Evolutionary conservation across 768 basidiomycete species (phyloP).

Genomic region (Exidia glandulosa): DNA sequence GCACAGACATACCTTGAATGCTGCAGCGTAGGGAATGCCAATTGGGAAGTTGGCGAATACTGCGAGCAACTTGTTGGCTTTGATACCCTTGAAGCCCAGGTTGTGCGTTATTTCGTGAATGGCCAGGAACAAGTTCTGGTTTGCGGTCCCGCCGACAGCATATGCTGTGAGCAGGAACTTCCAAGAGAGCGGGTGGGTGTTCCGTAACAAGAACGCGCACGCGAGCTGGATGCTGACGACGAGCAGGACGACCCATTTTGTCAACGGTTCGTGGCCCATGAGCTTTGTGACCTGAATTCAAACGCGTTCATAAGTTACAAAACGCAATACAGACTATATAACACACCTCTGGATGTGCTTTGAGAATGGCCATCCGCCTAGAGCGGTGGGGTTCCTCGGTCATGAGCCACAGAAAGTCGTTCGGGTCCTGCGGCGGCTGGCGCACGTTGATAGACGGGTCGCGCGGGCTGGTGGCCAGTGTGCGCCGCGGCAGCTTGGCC

Average conservation of each 20-base stretch:
- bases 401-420: conserved; percentile 93
- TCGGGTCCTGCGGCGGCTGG: conserved; percentile 54
- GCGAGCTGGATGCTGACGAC: conserved; percentile 73
- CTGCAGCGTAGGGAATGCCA: conserved; percentile 86
- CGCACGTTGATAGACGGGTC: conserved; percentile 26
- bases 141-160: conserved; percentile 82
- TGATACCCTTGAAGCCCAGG: conserved; percentile 76
- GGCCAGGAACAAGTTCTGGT: conserved; percentile 95
- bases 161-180: conserved; percentile 73
- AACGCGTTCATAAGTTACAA: neutral
- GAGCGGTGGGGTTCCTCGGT: conserved; percentile 95
- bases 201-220: conserved; percentile 52
- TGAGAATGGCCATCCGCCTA: conserved; percentile 79
- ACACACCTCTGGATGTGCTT: conserved; percentile 82
- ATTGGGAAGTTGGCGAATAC: conserved; percentile 91
- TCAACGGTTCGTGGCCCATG: conserved; percentile 90
- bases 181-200: conserved; percentile 56
- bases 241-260: conserved; percentile 77
- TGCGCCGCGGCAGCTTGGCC: conserved; percentile 29
- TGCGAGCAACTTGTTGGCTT: conserved; percentile 76
- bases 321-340: neutral
- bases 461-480: conserved; percentile 37
- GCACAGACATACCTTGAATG: conserved; percentile 65
- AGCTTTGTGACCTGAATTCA: conserved; percentile 71
- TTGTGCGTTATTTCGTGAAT: conserved; percentile 99